Conservation (phyloP, 1,284 basidiomycete species). For the Ceratobasidium theobromae region DNA sequence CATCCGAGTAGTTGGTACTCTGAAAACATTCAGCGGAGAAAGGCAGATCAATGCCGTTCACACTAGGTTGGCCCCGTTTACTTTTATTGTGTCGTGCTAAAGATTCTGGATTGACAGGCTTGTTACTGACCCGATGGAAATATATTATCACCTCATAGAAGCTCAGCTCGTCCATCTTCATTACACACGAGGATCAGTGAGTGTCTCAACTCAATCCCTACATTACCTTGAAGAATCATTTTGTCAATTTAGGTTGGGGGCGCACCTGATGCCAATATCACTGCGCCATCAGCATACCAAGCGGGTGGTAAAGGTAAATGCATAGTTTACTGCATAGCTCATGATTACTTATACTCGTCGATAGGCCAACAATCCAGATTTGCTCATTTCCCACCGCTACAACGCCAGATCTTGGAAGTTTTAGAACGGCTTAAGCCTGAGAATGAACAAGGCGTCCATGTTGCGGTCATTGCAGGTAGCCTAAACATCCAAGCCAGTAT, state of each 20-base stretch:
- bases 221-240: slow-evolving; percentile 25
- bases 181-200: slow-evolving; percentile 48
- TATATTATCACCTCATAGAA: slow-evolving; percentile 76
- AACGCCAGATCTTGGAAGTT: slow-evolving; percentile 65
- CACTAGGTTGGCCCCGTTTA: slow-evolving; percentile 46
- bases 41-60: slow-evolving; percentile 77
- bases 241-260: slow-evolving; percentile 3
- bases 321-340: slow-evolving; percentile 25
- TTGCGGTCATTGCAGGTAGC: slow-evolving; percentile 56
- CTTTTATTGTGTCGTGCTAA: background rate
- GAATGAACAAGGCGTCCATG: slow-evolving; percentile 60
- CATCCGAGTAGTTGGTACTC: slow-evolving; percentile 84
- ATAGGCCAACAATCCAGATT: slow-evolving; percentile 43
- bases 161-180: slow-evolving; percentile 53
- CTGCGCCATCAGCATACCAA: slow-evolving; percentile 16
- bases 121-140: slow-evolving; percentile 74
- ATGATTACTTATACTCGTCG: slow-evolving; percentile 34
- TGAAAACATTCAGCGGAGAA: slow-evolving; percentile 85
- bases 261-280: background rate
- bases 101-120: slow-evolving; percentile 45
- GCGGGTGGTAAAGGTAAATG: slow-evolving; percentile 29
- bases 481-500: slow-evolving; percentile 43
- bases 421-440: slow-evolving; percentile 49
- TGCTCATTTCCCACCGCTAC: slow-evolving; percentile 59
- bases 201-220: slow-evolving; percentile 27